Evolutionary conservation across 257 asterid species (phyloP).

Genomic region (Solanum chiquidenum): DNA sequence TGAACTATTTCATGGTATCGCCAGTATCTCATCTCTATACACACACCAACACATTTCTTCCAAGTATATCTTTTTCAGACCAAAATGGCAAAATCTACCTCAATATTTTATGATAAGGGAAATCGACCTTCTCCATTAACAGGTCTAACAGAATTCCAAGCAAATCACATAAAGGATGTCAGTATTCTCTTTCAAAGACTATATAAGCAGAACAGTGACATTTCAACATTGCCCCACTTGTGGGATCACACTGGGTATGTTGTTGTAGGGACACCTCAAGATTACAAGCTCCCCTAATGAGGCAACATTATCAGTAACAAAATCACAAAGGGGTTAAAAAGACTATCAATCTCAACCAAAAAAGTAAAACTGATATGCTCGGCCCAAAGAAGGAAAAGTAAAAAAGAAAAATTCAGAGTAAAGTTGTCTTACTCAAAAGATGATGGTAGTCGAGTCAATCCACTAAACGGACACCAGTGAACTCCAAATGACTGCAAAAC

Average conservation of each 20-base stretch:
- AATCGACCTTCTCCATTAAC: background rate
- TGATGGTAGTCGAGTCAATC: constrained; percentile 61
- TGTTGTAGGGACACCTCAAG: background rate
- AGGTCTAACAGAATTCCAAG: background rate
- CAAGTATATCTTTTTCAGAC: background rate
- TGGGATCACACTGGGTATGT: background rate
- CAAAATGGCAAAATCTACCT: background rate
- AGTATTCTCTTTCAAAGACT: background rate
- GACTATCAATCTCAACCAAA: background rate
- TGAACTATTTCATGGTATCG: background rate
- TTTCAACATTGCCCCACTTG: background rate
- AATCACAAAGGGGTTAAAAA: background rate
- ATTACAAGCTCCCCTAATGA: background rate
- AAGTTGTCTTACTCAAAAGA: constrained; percentile 60
- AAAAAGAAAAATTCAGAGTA: background rate
- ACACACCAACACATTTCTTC: background rate
- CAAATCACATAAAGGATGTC: background rate
- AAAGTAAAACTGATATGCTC: background rate
- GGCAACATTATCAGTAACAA: background rate
- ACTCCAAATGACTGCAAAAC: constrained; percentile 79
- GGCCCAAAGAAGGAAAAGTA: background rate
- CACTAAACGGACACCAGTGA: constrained; percentile 89
- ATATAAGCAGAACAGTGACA: background rate
- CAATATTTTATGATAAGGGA: background rate
- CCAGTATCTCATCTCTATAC: background rate